Base-by-base conservation (phyloP, 2,329 filamentous ascomycete genomes). In the Blumeriella jaapii region DNA sequence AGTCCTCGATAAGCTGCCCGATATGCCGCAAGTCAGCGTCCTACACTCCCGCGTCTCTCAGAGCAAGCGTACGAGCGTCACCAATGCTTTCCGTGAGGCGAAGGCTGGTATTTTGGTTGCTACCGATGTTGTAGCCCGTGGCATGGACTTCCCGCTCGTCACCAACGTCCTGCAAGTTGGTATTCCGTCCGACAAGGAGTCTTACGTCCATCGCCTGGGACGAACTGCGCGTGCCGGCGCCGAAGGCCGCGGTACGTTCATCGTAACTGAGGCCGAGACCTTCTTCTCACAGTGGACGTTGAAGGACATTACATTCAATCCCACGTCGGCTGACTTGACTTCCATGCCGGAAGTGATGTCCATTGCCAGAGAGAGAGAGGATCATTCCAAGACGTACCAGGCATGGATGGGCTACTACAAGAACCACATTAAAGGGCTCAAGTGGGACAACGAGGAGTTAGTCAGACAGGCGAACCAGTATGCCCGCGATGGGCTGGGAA, bases 21-120 rank as follows among this genome's bases (percentile, higher is more conserved):
- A 47, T 54, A 22, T 58, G 50, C 39, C 51, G 38, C 23, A 45
- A 32, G 29, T 57, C 34, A 41, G 34, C 16, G 34, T 51, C 32
- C 89, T 98, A 40, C 87, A 96, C 59, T 80, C 84, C 11, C 78
- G 78, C 50, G 71, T 95, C 28, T 66, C 61, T 2, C 91, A 98
- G 56, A 31, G 13, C 0, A 61, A 69, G 50, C 77, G 91, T 32
- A 91, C 84, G 2, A 63, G 58, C 29, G 74, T 74, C 22, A 77
- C 89, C 1, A 74, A 89, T 0, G 54, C 49, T 16, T 98, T 95
- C 73, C 77, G 82, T 29, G 53, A 51, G 10, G 60, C 72, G n/a
- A 54, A 60, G 17, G 69, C 67, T 19, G 84, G 67, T 17, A 65
- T 89, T 37, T 65, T 87, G 29, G 70, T 86, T 54, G 83, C 82